Evolutionary conservation across 257 asterid genomes (phyloP), one percentile per base, ranked within the genome.

Genomic region (Lycium barbarum): DNA sequence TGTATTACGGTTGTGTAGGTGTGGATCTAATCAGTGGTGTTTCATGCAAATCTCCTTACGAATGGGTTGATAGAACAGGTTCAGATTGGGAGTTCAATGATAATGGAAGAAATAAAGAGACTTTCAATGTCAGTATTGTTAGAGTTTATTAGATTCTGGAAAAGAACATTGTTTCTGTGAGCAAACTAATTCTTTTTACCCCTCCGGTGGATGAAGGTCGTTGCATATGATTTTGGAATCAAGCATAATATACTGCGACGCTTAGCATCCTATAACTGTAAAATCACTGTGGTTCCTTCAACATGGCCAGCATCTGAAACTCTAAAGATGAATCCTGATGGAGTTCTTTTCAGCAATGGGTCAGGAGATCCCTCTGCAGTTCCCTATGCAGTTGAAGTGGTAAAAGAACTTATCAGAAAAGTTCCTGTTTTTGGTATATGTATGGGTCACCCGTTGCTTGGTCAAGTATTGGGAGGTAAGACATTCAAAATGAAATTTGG

Each of bases 301-400:
- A 91, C 97, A 22, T 96, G 95, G 95, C 97, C 98, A 73, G 95
- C 98, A 53, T 93, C 97, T 20, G 98, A 96, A 86, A 89, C 95
- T 47, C 90, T 96, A 35, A 93, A 93, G 90, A 90, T 96, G 98
- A 93, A 91, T 62, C 97, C 98, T 54, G 98, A 96, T 82, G 99
- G 99, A 81, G 95, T 96, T 62, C 91, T 96, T 65, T 95, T 96
- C 86, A 96, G 98, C 92, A 93, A 96, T 73, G 99, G 99, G 63
- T 98, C 99, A 3, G 99, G 98, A 26, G 98, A 96, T 87, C 99
- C 99, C 80, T 96, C 98, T 2, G 99, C 98, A 40, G 99, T 95
- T 87, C 99, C 98, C 88, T 96, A 95, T 87, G 98, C 98, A 83
- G 97, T 96, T 53, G 91, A 95, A 86, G 91, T 95, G 0, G 99